These are phyloP conservation scores for Candida sp. DNA, from an alignment of 1,139 yeast species.

Conservation along the genomic window DNA sequence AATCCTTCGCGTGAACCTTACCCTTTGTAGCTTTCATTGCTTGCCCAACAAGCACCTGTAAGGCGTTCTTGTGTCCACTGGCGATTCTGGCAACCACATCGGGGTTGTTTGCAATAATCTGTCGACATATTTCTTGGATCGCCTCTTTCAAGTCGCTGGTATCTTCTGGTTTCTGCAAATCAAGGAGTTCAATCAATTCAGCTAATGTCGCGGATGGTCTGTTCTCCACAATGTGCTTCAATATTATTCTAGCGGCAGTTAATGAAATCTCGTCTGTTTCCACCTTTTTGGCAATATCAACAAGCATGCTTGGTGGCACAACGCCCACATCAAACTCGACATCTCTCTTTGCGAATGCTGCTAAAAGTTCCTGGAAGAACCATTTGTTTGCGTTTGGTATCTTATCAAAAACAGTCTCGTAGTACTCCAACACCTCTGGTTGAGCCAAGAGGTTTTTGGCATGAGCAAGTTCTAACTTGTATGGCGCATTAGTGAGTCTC, in stretches of 20 bases:
- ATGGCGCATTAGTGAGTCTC: constrained; percentile 54
- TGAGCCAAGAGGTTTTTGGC: constrained; percentile 65
- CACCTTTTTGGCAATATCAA: constrained; percentile 29
- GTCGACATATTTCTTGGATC: constrained; percentile 53
- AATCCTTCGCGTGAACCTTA: constrained; percentile 54
- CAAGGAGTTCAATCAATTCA: constrained; percentile 57
- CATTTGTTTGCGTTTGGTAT: constrained; percentile 65
- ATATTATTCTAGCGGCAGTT: constrained; percentile 67
- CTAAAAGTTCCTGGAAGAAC: constrained; percentile 83
- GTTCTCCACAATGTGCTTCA: constrained; percentile 60
- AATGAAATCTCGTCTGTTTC: constrained; percentile 28
- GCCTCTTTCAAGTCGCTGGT: constrained; percentile 44
- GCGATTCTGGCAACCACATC: constrained; percentile 61
- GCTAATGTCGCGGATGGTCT: constrained; percentile 36
- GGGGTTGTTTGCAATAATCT: constrained; percentile 52
- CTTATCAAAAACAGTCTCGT: constrained; percentile 44
- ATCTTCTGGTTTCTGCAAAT: constrained; percentile 46
- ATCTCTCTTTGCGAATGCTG: constrained; percentile 62
- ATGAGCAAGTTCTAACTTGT: constrained; percentile 68
- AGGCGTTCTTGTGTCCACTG: constrained; percentile 63
- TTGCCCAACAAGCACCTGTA: constrained; percentile 81
- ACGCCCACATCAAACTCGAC: constrained; percentile 36
- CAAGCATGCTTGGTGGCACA: constrained; percentile 31
- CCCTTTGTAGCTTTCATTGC: constrained; percentile 86
- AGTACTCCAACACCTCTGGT: constrained; percentile 51